Evolutionary conservation across 2,329 filamentous ascomycete species (phyloP).

Genomic region (Onygenales sp.): DNA sequence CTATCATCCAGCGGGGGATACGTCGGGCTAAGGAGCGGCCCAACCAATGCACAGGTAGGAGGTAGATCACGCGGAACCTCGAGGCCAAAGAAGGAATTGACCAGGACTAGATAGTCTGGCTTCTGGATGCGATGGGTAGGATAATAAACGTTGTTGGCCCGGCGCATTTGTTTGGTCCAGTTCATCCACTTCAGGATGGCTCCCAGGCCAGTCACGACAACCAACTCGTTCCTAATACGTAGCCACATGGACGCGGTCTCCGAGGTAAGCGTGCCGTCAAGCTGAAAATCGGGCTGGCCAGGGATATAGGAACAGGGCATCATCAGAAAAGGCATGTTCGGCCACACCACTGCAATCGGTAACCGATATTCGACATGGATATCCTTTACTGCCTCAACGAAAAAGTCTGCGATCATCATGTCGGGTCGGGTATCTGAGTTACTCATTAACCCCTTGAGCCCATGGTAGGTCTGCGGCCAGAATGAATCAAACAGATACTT

Average conservation of each 20-base stretch:
- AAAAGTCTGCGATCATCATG: conserved; percentile 37
- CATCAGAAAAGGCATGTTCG: conserved; percentile 35
- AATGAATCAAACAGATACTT: conserved; percentile 31
- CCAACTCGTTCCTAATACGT: conserved; percentile 28
- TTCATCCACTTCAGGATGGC: conserved; percentile 20
- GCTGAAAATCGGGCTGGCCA: conserved; percentile 34
- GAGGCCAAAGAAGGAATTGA: conserved; percentile 38
- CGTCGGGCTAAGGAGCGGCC: conserved; percentile 31
- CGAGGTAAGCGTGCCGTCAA: conserved; percentile 26
- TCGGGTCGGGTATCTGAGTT: conserved; percentile 21
- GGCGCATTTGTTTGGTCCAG: conserved; percentile 27
- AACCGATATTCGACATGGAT: conserved; percentile 29
- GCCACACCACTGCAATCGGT: conserved; percentile 32
- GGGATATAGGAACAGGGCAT: conserved; percentile 32
- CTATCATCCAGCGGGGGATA: conserved; percentile 22
- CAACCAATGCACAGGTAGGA: conserved; percentile 29
- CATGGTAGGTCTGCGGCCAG: conserved; percentile 24
- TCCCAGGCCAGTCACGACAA: conserved; percentile 22
- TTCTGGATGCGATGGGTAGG: conserved; percentile 21
- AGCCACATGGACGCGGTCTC: conserved; percentile 31
- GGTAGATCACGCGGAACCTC: conserved; percentile 36
- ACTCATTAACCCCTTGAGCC: conserved; percentile 16
- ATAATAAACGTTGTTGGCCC: conserved; percentile 23
- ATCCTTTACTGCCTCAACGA: conserved; percentile 34
- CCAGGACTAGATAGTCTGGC: conserved; percentile 33